These are phyloP conservation scores for Fagopyrum tataricum DNA, from an alignment of 148 eudicot genomes.

Conservation along the genomic window DNA sequence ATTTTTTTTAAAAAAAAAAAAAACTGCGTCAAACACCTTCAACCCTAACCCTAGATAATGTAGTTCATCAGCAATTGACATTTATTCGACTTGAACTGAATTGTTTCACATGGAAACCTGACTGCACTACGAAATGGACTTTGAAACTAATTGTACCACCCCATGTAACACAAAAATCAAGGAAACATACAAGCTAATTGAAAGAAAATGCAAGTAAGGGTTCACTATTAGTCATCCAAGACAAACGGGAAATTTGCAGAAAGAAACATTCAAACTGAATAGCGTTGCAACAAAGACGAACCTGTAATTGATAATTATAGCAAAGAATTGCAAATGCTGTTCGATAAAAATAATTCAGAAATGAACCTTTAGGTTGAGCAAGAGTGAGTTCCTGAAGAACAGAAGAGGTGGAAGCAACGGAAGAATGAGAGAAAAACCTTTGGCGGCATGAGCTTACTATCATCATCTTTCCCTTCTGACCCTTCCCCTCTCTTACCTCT, in stretches of 20 bases:
- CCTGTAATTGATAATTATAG: background rate
- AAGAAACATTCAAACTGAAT: background rate
- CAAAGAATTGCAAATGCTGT: background rate
- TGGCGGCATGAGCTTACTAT: constrained; percentile 21
- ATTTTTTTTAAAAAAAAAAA: too few relatives aligned
- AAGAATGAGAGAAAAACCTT: constrained; percentile 32
- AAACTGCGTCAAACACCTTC: background rate
- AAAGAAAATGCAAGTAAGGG: background rate
- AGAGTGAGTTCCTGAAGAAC: constrained; percentile 52
- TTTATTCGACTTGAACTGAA: background rate
- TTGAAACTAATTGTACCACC: background rate
- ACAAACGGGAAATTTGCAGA: background rate
- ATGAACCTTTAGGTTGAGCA: constrained; percentile 38
- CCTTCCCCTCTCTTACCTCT: too few relatives aligned
- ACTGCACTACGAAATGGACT: background rate
- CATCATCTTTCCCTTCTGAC: background rate
- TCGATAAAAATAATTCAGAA: background rate
- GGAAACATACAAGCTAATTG: background rate
- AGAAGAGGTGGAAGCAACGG: constrained; percentile 24
- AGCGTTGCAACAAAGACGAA: background rate
- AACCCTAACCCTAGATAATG: background rate
- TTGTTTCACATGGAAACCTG: background rate
- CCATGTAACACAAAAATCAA: background rate
- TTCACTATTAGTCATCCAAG: background rate
- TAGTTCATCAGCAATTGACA: background rate